These are phyloP conservation scores for Lupinus albus DNA, from an alignment of 306 rosid species.

Conservation along the genomic window DNA sequence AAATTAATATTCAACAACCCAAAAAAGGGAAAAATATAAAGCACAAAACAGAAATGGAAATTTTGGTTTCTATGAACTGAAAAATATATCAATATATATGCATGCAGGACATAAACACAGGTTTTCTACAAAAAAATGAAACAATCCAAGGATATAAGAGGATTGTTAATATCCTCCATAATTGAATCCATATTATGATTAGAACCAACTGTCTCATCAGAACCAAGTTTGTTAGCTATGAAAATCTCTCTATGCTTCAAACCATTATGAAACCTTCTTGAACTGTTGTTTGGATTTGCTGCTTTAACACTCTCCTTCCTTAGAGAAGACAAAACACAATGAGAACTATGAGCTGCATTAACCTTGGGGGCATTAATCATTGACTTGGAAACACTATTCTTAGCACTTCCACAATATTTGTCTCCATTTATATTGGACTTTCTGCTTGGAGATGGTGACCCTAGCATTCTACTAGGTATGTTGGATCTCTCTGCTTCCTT, in stretches of 20 bases:
- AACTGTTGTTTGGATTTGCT: constrained; percentile 42
- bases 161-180: constrained; percentile 77
- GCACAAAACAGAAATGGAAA: neutral
- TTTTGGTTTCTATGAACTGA: constrained; percentile 26
- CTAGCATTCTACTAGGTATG: constrained; percentile 37
- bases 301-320: constrained; percentile 48
- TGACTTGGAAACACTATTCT: constrained; percentile 38
- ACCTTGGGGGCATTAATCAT: constrained; percentile 23
- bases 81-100: neutral
- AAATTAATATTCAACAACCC: constrained; percentile 26
- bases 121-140: constrained; percentile 76
- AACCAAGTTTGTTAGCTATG: constrained; percentile 42
- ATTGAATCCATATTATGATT: constrained; percentile 43
- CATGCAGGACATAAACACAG: neutral
- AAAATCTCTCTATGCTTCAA: constrained; percentile 56
- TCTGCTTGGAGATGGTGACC: constrained; percentile 73
- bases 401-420: constrained; percentile 27
- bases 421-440: constrained; percentile 44
- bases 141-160: constrained; percentile 83
- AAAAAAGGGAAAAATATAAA: neutral
- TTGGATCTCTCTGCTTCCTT: constrained; percentile 6
- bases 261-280: constrained; percentile 39
- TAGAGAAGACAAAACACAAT: constrained; percentile 6
- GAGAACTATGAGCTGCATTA: constrained; percentile 34
- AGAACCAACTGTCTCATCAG: constrained; percentile 63